Percentiles rank a stretch among this genome's conserved stretches.
Conservation (phyloP, 371 early-diverging fungal genomes). For the Apophysomyces variabilis region DNA sequence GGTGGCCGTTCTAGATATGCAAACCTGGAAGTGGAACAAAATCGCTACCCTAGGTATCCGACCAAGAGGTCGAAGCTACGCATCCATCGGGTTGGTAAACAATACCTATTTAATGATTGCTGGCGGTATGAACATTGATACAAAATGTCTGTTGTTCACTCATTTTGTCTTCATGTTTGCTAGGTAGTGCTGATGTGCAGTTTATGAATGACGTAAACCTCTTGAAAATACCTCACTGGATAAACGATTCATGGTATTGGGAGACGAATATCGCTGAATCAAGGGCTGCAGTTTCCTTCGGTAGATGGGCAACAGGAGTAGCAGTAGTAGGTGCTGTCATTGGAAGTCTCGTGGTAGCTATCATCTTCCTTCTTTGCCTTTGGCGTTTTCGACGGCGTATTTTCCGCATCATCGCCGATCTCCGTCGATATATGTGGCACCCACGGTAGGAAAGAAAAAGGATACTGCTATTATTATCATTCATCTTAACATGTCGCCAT, state of each 20-base stretch:
- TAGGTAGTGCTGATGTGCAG: not conserved
- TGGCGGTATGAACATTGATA: not conserved
- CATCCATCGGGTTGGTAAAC: constrained; percentile 12
- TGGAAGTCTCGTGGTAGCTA: constrained; percentile 11
- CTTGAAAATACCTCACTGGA: constrained; percentile 18
- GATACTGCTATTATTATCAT: not conserved
- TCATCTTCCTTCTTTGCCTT: constrained; percentile 13
- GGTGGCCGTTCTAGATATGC: constrained; percentile 20
- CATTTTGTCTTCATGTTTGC: not conserved
- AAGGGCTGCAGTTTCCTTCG: not conserved
- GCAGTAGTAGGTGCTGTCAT: constrained; percentile 24
- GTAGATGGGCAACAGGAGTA: constrained; percentile 10
- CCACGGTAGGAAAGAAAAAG: constrained; percentile 22
- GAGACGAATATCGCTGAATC: constrained; percentile 12
- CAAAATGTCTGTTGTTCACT: not conserved
- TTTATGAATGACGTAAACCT: constrained; percentile 21
- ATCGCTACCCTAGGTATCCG: constrained; percentile 16
- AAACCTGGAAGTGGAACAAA: constrained; percentile 25
- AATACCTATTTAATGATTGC: not conserved
- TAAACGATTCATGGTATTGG: not conserved
- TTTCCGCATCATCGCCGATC: constrained; percentile 1
- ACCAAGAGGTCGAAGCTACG: constrained; percentile 19
- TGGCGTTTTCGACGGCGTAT: constrained; percentile 18
- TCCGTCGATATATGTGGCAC: constrained; percentile 28
- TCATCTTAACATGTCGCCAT: not conserved